These are phyloP conservation scores for Silene noctiflora DNA, from an alignment of 179 eudicot genomes.

Conservation along the genomic window DNA sequence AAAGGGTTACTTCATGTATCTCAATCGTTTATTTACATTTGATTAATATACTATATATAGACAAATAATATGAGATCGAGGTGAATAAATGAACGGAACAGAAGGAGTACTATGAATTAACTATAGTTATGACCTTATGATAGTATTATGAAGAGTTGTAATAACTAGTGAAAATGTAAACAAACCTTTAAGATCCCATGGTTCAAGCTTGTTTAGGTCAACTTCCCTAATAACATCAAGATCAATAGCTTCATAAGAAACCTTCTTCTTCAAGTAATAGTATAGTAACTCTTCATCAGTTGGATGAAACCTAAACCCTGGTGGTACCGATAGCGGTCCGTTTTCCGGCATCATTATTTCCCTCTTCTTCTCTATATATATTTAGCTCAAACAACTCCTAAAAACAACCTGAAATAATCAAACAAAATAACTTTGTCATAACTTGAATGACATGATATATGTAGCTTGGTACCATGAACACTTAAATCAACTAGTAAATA, in stretches of 20 bases:
- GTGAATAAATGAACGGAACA: too few relatives aligned
- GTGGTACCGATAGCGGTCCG: constrained; percentile 70
- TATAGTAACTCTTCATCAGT: constrained; percentile 91
- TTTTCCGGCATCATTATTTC: constrained; percentile 34
- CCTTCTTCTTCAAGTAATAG: constrained; percentile 84
- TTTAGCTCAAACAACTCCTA: not conserved
- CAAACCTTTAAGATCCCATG: constrained; percentile 95
- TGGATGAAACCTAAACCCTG: constrained; percentile 89
- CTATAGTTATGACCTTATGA: too few relatives aligned
- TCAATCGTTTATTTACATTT: too few relatives aligned
- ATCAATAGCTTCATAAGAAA: constrained; percentile 86
- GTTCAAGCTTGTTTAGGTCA: constrained; percentile 94
- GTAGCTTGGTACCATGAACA: too few relatives aligned
- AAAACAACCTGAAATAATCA: constrained; percentile 18
- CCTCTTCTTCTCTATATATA: not conserved
- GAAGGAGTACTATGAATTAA: too few relatives aligned
- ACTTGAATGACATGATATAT: not conserved
- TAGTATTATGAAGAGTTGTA: too few relatives aligned
- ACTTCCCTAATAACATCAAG: constrained; percentile 91
- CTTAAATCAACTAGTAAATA: too few relatives aligned
- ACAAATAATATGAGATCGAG: too few relatives aligned
- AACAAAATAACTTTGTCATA: not conserved
- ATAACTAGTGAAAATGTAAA: too few relatives aligned
- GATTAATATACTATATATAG: too few relatives aligned
- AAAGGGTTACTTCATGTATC: too few relatives aligned